A percentile compares a stretch with the other conserved stretches of the same genome.
Conservation (phyloP, 371 early-diverging fungal genomes). For the Entomophthora muscae region DNA sequence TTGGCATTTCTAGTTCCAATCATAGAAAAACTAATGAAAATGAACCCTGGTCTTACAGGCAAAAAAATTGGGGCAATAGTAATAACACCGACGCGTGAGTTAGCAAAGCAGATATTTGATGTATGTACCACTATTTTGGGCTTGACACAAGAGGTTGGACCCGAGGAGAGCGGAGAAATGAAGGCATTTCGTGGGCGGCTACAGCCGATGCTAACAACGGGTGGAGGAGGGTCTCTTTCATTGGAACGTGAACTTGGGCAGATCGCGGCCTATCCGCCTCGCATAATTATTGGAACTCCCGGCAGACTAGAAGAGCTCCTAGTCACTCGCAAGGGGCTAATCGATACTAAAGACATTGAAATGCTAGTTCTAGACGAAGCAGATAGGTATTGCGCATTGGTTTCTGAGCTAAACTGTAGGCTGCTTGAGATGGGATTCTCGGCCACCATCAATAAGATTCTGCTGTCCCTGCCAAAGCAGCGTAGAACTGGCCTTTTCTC, state of each 20-base stretch:
- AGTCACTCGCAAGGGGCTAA: constrained; percentile 20
- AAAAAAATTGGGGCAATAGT: constrained; percentile 71
- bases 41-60: constrained; percentile 33
- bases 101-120: constrained; percentile 79
- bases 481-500: constrained; percentile 94
- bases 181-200: not conserved
- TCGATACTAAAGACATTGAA: constrained; percentile 66
- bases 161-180: not conserved
- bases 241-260: constrained; percentile 40
- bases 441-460: constrained; percentile 54
- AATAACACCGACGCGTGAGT: constrained; percentile 93
- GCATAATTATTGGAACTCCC: constrained; percentile 91
- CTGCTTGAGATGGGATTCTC: constrained; percentile 91
- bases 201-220: constrained; percentile 17
- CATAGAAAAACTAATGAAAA: constrained; percentile 59
- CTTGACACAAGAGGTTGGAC: constrained; percentile 12
- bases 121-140: constrained; percentile 26
- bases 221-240: constrained; percentile 50
- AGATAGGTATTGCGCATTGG: constrained; percentile 35
- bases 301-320: constrained; percentile 83
- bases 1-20: constrained; percentile 94
- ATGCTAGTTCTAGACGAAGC: constrained; percentile 89
- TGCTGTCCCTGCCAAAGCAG: constrained; percentile 73
- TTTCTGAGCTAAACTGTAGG: constrained; percentile 15
- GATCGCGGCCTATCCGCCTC: constrained; percentile 38